Conservation (phyloP, 2,329 filamentous ascomycete genomes). For the Calonectria ilicicola region DNA sequence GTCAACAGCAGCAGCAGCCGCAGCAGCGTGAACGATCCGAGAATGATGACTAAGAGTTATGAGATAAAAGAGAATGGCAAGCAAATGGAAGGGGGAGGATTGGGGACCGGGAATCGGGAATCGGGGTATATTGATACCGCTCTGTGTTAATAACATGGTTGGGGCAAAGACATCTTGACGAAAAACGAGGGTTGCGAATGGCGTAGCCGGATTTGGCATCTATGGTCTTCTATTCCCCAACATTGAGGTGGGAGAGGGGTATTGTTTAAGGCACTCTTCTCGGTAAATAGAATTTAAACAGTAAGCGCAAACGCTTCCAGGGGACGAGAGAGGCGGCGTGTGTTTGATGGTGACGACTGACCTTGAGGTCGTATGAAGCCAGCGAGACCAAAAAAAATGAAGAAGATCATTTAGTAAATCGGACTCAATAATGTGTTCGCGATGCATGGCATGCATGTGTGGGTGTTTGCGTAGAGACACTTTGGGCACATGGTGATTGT, state of each 20-base stretch:
- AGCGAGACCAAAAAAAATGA: neutral
- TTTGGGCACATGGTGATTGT: no score
- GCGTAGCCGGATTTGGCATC: conserved; percentile 52
- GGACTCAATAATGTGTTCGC: neutral
- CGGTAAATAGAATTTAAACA: conserved; percentile 30
- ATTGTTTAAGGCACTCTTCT: conserved; percentile 15
- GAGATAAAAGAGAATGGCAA: conserved; percentile 29
- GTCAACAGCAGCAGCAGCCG: conserved; percentile 41
- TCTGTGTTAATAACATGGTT: conserved; percentile 50
- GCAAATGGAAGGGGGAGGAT: conserved; percentile 5
- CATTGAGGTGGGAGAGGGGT: conserved; percentile 22
- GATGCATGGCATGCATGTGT: neutral
- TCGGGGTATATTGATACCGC: conserved; percentile 41
- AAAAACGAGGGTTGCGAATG: conserved; percentile 50
- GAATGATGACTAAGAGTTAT: conserved; percentile 63
- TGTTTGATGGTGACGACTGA: neutral
- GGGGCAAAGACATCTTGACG: conserved; percentile 41
- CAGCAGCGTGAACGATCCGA: conserved; percentile 61
- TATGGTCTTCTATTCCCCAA: conserved; percentile 43
- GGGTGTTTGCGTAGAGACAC: neutral
- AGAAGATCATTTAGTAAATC: neutral
- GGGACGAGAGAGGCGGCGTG: neutral
- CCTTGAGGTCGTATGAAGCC: neutral
- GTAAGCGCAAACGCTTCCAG: conserved; percentile 17
- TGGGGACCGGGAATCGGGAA: conserved; percentile 34